A percentile compares a stretch with the other conserved stretches of the same genome.
phyloP scores from a whole-genome alignment of 441 rosid species.

The Cnidoscolus chayamansa region DNA sequence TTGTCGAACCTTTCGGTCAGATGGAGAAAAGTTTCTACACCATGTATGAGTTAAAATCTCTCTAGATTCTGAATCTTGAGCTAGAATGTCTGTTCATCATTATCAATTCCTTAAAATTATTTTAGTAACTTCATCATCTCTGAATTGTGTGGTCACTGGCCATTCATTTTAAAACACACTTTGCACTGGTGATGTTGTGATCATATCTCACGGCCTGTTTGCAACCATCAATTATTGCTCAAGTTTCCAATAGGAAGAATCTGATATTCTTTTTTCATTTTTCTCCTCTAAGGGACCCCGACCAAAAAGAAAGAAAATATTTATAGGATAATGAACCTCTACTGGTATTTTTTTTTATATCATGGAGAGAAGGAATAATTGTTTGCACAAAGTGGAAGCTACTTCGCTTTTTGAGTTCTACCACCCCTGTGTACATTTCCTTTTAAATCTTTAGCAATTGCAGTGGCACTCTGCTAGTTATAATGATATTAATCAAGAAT shows the following conservation, averaged over 20 bases:
- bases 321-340: background rate
- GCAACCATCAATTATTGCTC: background rate
- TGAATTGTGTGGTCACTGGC: background rate
- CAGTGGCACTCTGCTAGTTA: background rate
- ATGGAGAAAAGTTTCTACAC: slow-evolving; percentile 80
- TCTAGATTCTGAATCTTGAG: slow-evolving; percentile 7
- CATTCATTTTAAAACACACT: background rate
- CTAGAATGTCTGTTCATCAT: background rate
- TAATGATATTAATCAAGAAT: background rate
- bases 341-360: background rate
- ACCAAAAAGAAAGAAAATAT: background rate
- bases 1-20: slow-evolving; percentile 69
- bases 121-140: background rate
- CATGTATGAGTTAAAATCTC: slow-evolving; percentile 50
- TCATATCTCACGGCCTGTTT: background rate
- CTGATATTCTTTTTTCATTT: background rate
- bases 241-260: background rate
- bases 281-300: background rate
- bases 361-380: background rate
- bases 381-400: background rate
- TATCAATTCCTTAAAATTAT: background rate
- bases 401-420: background rate
- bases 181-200: background rate
- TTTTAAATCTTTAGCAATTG: background rate
- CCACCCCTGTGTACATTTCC: background rate